Conservation (phyloP, 345 rosid genomes). For the Gossypium longicalyx region DNA sequence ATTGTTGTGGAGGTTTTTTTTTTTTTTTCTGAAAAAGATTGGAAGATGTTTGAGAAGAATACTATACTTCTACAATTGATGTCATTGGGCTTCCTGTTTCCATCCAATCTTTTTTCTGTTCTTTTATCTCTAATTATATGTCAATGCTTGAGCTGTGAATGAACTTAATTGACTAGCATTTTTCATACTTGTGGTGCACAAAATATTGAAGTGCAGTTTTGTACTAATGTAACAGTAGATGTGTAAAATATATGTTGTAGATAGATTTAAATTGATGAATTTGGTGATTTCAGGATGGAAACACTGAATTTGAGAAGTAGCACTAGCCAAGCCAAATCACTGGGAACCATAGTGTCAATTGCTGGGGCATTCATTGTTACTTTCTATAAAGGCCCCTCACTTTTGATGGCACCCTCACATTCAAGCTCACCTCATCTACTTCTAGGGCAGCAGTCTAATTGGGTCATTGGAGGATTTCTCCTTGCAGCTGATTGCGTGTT, state of each 20-base stretch:
- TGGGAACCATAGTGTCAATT: conserved; percentile 41
- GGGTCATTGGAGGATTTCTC: conserved; percentile 43
- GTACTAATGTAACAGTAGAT: neutral
- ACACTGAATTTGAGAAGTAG: conserved; percentile 30
- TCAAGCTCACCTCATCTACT: conserved; percentile 14
- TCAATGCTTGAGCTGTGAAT: neutral
- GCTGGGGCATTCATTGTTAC: conserved; percentile 41
- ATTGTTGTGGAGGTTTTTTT: neutral
- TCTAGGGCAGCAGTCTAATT: conserved; percentile 23
- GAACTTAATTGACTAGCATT: conserved; percentile 4
- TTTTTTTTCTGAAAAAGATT: neutral
- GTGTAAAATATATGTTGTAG: neutral
- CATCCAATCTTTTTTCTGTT: neutral
- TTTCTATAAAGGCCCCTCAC: conserved; percentile 41
- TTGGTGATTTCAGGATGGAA: conserved; percentile 38
- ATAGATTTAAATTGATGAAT: conserved; percentile 1
- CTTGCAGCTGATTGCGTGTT: conserved; percentile 36
- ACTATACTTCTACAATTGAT: neutral
- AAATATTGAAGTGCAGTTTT: neutral
- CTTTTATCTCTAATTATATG: neutral
- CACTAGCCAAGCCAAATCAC: conserved; percentile 33
- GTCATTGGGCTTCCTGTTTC: neutral
- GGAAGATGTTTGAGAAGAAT: neutral
- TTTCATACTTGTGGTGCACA: neutral
- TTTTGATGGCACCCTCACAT: conserved; percentile 18